phyloP scores from a whole-genome alignment of 1,284 basidiomycete species.

The Crucibulum parvulum region DNA sequence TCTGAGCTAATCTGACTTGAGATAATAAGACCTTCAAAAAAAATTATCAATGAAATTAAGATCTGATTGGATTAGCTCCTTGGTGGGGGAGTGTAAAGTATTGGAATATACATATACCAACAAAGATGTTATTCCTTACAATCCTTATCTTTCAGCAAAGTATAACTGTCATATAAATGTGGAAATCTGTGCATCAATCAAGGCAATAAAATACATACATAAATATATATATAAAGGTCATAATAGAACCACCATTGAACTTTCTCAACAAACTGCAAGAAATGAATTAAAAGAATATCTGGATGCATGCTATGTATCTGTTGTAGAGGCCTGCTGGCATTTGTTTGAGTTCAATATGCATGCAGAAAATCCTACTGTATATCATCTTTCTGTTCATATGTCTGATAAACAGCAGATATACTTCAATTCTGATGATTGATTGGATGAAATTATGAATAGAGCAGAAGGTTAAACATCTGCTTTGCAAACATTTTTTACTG shows the following conservation, averaged over 20 bases:
- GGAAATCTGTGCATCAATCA: conserved; percentile 30
- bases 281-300: conserved; percentile 42
- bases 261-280: conserved; percentile 14
- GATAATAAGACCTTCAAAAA: too few species aligned
- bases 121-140: conserved; percentile 9
- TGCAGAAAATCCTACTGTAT: conserved; percentile 33
- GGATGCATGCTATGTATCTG: conserved; percentile 41
- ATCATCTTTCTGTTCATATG: conserved; percentile 43
- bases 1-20: too few species aligned
- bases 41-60: too few species aligned
- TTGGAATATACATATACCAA: conserved; percentile 4
- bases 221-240: conserved; percentile 53
- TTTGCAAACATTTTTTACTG: conserved; percentile 45
- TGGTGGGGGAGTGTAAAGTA: too few species aligned
- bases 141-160: not conserved
- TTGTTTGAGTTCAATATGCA: conserved; percentile 37
- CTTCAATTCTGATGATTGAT: conserved; percentile 32
- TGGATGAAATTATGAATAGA: conserved; percentile 23
- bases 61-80: conserved; percentile 5
- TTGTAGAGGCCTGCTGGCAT: conserved; percentile 39
- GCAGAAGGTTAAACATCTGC: conserved; percentile 19
- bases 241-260: conserved; percentile 32
- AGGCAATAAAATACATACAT: conserved; percentile 45
- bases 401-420: conserved; percentile 36
- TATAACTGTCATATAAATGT: conserved; percentile 49